phyloP scores from a whole-genome alignment of 2,329 filamentous ascomycete genomes.

The Ophiostoma sp. region DNA sequence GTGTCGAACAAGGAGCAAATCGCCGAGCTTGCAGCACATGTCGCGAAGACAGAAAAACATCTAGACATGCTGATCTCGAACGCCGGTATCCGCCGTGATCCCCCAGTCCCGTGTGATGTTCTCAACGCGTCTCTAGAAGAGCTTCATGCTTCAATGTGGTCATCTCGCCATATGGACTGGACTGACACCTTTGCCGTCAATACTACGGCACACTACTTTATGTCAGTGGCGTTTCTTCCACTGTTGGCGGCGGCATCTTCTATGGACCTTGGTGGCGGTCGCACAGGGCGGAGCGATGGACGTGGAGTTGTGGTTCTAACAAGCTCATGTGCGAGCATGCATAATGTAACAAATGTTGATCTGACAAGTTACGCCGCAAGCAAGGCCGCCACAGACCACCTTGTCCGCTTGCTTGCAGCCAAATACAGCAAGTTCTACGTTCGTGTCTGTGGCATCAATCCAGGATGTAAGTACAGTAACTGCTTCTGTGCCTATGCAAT shows the following conservation, averaged over 20 bases:
- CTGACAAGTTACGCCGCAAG: constrained; percentile 48
- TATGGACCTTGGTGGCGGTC: constrained; percentile 32
- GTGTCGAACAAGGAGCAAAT: constrained; percentile 58
- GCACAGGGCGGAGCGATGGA: constrained; percentile 21
- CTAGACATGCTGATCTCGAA: constrained; percentile 38
- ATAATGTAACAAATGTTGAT: constrained; percentile 44
- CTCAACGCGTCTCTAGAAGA: constrained; percentile 21
- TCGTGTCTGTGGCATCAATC: constrained; percentile 34
- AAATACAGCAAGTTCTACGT: constrained; percentile 40
- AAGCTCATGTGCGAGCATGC: constrained; percentile 40
- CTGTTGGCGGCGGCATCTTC: constrained; percentile 47
- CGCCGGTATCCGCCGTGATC: constrained; percentile 25
- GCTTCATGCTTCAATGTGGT: constrained; percentile 53
- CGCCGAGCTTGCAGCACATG: constrained; percentile 51
- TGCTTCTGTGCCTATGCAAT: background rate
- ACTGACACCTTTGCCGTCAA: constrained; percentile 70
- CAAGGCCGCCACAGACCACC: constrained; percentile 49
- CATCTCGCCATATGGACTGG: constrained; percentile 48
- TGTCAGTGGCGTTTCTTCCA: constrained; percentile 57
- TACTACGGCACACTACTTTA: constrained; percentile 63
- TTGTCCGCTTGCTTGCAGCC: constrained; percentile 44
- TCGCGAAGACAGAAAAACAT: constrained; percentile 48
- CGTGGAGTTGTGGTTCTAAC: constrained; percentile 34
- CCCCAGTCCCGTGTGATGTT: constrained; percentile 22
- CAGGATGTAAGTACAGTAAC: constrained; percentile 20